Base-by-base conservation (phyloP, 2,329 filamentous ascomycete species). In the Apiospora koreana region DNA sequence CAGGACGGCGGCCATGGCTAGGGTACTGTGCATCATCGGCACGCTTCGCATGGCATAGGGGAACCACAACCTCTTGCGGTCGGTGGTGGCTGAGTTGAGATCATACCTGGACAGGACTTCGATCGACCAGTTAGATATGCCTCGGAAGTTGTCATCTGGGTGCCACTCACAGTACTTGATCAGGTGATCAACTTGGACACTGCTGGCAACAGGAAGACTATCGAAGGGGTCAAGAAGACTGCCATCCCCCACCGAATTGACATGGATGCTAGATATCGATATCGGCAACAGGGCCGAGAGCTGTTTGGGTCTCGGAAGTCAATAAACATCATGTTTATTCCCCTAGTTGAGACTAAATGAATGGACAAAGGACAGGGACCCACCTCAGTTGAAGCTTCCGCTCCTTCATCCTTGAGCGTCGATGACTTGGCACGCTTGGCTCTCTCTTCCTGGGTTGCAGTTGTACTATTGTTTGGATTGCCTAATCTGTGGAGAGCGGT, bases 21-120 rank as follows among this genome's bases (percentile, higher is more conserved):
- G 58, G 58, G 70, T 70, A 18, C 68, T 71, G 35, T 71, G 70
- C 70, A 71, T 71, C 70, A 71, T 71, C 21, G 70, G 42, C n/a
- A 38, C 70, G 16, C 68, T 71, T 46, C 58, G 43, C 43, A 71
- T 67, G 38, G 70, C 70, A n/a, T 71, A 71, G 12, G 68, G 70
- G 43, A 71, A 62, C 70, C 70, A 71, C 0, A 45, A 46, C 38
- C 31, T 71, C 58, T n/a, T 67, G 58, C 23, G 70, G 31, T 71
- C 54, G 48, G 45, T 23, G 18, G 45, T 66, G n/a, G 41, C 42
- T n/a, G 64, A 38, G 41, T 67, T 23, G 68, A 66, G 21, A 35
- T 70, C 58, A 42, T 35, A 71, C n/a, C 67, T 71, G 35, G 21
- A 23, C 14, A 62, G 10, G 28, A 62, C 54, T 62, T 31, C 3